Base-by-base conservation (phyloP, 2,329 filamentous ascomycete genomes). In the Colletotrichum noveboracense region DNA sequence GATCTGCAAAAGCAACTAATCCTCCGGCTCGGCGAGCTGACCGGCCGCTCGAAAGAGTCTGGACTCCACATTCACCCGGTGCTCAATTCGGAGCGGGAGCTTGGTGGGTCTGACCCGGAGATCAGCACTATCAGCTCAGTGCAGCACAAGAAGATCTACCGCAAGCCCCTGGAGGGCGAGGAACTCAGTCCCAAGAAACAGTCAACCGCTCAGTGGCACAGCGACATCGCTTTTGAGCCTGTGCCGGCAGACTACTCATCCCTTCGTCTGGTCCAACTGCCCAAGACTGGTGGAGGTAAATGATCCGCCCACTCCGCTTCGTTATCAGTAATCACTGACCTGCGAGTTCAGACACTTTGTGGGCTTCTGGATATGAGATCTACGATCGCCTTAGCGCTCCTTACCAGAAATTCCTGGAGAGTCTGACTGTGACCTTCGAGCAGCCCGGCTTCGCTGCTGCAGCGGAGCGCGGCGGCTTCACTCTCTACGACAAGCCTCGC, bases 351-450 rank as follows among this genome's bases (percentile, higher is more conserved):
- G 90, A 93, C 79, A 92, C 91, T 14, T 86, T 93, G 7, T 93
- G 91, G 90, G 91, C 91, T 0, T 91, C 89, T 1, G 91, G 90
- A 2, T 93, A 93, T 77, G 91, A 92, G 69, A 79, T 91, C 18
- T 92, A 91, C 71, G 91, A 92, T 78, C 86, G 89, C 6, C 84
- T 92, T 60, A 89, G 87, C 3, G 80, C 83, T 12, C 82, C 88
- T 0, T 89, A 89, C 75, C 88, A 88, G 76, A 84, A 85, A 61
- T 89, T 91, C 79, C 84, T 91, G 34, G 89, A 91, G 72, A 81
- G 83, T 0, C 79, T 91, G 7, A 91, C 88, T 0, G 89, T 87
- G 0, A 89, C 86, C 0, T 90, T 86, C 66, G 81, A 79, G 9
- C 84, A 83, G 7, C 79, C 83, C 0, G 84, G 82, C 0, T 88